These are phyloP conservation scores for Mycena albidolilacea DNA, from an alignment of 768 basidiomycete species.

Conservation along the genomic window DNA sequence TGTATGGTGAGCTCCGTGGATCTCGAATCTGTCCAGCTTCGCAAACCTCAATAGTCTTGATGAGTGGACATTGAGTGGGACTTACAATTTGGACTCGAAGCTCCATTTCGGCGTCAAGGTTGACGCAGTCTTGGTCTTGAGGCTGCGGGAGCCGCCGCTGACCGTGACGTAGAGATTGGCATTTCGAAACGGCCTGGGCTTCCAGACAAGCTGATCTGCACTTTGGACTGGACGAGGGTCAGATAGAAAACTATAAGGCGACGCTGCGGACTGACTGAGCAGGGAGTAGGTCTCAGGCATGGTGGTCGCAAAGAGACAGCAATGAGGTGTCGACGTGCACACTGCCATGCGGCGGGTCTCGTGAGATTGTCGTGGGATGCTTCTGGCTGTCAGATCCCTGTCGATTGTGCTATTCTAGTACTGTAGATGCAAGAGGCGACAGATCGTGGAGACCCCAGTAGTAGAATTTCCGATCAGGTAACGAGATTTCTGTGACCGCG, in stretches of 20 bases:
- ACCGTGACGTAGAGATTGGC: constrained; percentile 8
- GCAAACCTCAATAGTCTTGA: constrained; percentile 3
- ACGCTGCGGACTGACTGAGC: constrained; percentile 1
- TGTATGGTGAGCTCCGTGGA: constrained; percentile 6
- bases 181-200: not conserved
- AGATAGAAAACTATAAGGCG: constrained; percentile 6
- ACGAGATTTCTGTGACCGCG: too few species aligned
- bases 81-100: constrained; percentile 4
- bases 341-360: constrained; percentile 1
- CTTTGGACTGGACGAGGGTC: constrained; percentile 5
- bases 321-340: constrained; percentile 1
- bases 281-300: constrained; percentile 5
- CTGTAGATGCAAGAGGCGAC: too few species aligned
- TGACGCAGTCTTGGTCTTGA: constrained; percentile 4
- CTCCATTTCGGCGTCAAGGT: constrained; percentile 1
- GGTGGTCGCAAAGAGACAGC: not conserved
- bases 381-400: not conserved
- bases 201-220: constrained; percentile 2
- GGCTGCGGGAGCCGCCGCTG: constrained; percentile 1
- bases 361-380: constrained; percentile 8
- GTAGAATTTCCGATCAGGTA: too few species aligned
- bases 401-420: not conserved
- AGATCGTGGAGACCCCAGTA: too few species aligned
- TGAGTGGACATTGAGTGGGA: constrained; percentile 1
- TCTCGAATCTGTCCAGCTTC: constrained; percentile 6